Evolutionary conservation across 2,329 filamentous ascomycete species (phyloP).

Genomic region (Salinomyces thailandicus): DNA sequence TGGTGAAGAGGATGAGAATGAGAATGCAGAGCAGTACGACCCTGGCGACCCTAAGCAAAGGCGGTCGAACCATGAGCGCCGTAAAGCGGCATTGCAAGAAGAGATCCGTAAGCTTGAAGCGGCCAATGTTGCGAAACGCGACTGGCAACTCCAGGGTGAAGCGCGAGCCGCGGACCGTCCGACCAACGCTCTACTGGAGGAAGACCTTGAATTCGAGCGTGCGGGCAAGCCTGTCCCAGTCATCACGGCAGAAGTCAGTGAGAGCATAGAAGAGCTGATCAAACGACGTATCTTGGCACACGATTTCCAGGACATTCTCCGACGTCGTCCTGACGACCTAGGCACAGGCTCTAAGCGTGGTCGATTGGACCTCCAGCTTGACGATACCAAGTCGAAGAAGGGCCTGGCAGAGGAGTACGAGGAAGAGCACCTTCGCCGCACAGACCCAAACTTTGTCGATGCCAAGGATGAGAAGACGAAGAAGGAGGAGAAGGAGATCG

Average conservation of each 20-base stretch:
- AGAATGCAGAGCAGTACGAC: constrained; percentile 46
- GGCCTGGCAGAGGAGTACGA: constrained; percentile 89
- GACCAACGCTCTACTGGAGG: constrained; percentile 81
- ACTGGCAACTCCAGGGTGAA: constrained; percentile 86
- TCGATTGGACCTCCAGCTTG: constrained; percentile 56
- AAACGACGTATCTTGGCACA: constrained; percentile 82
- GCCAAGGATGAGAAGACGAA: constrained; percentile 70
- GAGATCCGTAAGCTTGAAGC: constrained; percentile 89
- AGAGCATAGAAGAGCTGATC: constrained; percentile 86
- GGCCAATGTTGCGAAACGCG: constrained; percentile 75
- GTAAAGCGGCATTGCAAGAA: constrained; percentile 73
- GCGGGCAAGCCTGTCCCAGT: constrained; percentile 90
- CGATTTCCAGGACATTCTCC: constrained; percentile 85
- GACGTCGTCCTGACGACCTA: constrained; percentile 65
- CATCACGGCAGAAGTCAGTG: constrained; percentile 81
- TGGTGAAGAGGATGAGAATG: constrained; percentile 49
- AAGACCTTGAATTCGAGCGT: constrained; percentile 93
- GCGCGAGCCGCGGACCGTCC: constrained; percentile 73
- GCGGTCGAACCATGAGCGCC: constrained; percentile 73
- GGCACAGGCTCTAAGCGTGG: constrained; percentile 57
- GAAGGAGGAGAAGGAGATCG: constrained; percentile 66
- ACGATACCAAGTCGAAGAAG: constrained; percentile 79
- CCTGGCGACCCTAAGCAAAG: constrained; percentile 61
- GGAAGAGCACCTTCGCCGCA: constrained; percentile 71
- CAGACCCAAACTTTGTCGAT: constrained; percentile 72